Conservation (phyloP, 2,329 filamentous ascomycete genomes). For the Penicillium sp. region DNA sequence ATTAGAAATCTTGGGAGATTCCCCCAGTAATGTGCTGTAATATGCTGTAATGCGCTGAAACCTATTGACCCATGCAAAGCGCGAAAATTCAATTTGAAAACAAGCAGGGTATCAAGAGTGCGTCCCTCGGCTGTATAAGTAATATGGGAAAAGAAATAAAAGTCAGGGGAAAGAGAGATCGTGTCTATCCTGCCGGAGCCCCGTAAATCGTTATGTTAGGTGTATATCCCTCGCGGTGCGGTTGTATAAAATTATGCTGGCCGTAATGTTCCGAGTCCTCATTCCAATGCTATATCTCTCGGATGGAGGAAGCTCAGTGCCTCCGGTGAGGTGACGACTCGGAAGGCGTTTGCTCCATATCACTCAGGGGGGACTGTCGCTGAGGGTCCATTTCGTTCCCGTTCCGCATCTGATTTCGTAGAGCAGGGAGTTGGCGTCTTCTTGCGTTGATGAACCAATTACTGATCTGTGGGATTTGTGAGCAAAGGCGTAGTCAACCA, state of each 20-base stretch:
- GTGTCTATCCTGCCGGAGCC: slow-evolving; percentile 17
- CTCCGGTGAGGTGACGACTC: slow-evolving; percentile 36
- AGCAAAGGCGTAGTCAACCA: not conserved
- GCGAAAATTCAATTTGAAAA: slow-evolving; percentile 24
- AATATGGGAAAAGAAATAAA: slow-evolving; percentile 22
- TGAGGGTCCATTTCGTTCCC: slow-evolving; percentile 35
- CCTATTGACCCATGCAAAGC: slow-evolving; percentile 20
- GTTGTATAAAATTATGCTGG: slow-evolving; percentile 2
- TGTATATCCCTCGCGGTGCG: slow-evolving; percentile 17
- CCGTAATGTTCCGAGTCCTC: not conserved
- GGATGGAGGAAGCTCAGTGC: not conserved
- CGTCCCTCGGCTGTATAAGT: slow-evolving; percentile 21
- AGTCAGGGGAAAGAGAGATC: slow-evolving; percentile 7
- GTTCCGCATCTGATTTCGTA: slow-evolving; percentile 51
- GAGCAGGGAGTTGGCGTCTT: slow-evolving; percentile 52
- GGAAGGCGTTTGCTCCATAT: slow-evolving; percentile 35
- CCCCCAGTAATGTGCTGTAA: not conserved
- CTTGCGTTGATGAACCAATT: slow-evolving; percentile 61
- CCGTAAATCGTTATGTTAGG: slow-evolving; percentile 24
- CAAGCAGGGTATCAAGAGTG: slow-evolving; percentile 39
- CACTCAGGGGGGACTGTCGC: slow-evolving; percentile 42
- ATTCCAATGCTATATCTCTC: not conserved
- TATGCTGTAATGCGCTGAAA: slow-evolving; percentile 6
- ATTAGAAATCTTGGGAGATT: not conserved
- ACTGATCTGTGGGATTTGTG: slow-evolving; percentile 46